Percentiles rank a stretch among this genome's conserved stretches.
Evolutionary conservation across 805 yeast species (phyloP).

Genomic region (Candida caryicola): DNA sequence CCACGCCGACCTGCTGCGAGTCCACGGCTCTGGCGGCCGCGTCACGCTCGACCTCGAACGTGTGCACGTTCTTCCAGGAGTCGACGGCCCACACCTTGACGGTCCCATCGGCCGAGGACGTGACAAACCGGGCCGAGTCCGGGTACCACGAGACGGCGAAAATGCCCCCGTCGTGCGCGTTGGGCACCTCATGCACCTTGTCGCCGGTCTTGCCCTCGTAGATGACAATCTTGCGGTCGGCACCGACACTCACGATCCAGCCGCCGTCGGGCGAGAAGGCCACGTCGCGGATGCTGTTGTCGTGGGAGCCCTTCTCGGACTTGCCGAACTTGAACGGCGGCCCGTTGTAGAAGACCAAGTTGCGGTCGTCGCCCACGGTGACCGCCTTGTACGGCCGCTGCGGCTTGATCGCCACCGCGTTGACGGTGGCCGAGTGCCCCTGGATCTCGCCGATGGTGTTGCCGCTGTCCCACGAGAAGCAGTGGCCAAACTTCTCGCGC

Average conservation of each 20-base stretch:
- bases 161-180: constrained; percentile 76
- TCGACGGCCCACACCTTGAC: constrained; percentile 64
- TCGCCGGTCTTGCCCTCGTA: constrained; percentile 92
- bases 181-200: constrained; percentile 47
- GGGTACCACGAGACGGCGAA: constrained; percentile 70
- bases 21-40: constrained; percentile 34
- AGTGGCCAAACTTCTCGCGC: constrained; percentile 85
- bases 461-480: constrained; percentile 91
- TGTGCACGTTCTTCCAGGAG: constrained; percentile 32
- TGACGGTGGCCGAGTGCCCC: constrained; percentile 83
- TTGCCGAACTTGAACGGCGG: constrained; percentile 89
- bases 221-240: constrained; percentile 72
- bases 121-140: constrained; percentile 57
- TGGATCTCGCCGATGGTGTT: constrained; percentile 95
- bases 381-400: constrained; percentile 90
- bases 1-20: constrained; percentile 79
- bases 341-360: constrained; percentile 80
- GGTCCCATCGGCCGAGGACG: constrained; percentile 80
- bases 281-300: constrained; percentile 77
- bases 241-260: constrained; percentile 73
- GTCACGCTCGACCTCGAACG: constrained; percentile 47
- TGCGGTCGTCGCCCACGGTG: constrained; percentile 87
- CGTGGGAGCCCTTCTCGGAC: constrained; percentile 70
- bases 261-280: constrained; percentile 80
- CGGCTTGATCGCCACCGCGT: constrained; percentile 80